These are phyloP conservation scores for Myotisia sp. DNA, from an alignment of 2,329 filamentous ascomycete genomes.

Conservation along the genomic window DNA sequence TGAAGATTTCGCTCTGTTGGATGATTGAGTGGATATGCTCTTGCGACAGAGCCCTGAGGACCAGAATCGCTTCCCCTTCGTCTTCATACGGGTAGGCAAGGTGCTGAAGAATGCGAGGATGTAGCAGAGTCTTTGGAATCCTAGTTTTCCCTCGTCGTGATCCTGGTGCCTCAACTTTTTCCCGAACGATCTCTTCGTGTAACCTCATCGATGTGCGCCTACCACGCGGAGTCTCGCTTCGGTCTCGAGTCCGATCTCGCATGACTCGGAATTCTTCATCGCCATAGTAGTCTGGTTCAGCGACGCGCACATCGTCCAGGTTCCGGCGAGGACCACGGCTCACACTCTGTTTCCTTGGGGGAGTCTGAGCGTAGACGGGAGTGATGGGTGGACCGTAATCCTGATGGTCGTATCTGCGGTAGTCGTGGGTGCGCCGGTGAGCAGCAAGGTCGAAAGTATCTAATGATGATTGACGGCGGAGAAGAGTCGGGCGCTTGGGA, in stretches of 20 bases:
- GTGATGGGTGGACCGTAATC: constrained; percentile 29
- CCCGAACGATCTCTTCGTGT: constrained; percentile 19
- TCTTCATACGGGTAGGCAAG: constrained; percentile 75
- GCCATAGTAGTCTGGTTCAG: constrained; percentile 53
- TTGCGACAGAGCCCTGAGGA: constrained; percentile 72
- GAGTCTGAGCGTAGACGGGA: constrained; percentile 52
- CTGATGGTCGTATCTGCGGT: constrained; percentile 24
- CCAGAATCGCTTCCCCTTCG: constrained; percentile 70
- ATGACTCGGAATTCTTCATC: constrained; percentile 59
- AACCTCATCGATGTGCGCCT: constrained; percentile 11
- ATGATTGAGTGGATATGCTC: constrained; percentile 86
- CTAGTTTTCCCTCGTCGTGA: constrained; percentile 80
- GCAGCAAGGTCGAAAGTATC: constrained; percentile 79
- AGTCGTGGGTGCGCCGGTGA: constrained; percentile 35
- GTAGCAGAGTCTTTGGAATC: constrained; percentile 67
- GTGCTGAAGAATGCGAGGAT: constrained; percentile 66
- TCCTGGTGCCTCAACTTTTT: constrained; percentile 37
- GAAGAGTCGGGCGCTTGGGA: constrained; percentile 41
- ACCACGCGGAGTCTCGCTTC: constrained; percentile 16
- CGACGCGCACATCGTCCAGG: constrained; percentile 52
- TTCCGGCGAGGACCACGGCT: constrained; percentile 36
- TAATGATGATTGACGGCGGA: constrained; percentile 74
- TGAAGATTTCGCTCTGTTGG: constrained; percentile 35
- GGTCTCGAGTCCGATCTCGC: constrained; percentile 39
- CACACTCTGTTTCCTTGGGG: constrained; percentile 42